Conservation (phyloP, 2,329 filamentous ascomycete genomes). For the Aspergillus vadensis region DNA sequence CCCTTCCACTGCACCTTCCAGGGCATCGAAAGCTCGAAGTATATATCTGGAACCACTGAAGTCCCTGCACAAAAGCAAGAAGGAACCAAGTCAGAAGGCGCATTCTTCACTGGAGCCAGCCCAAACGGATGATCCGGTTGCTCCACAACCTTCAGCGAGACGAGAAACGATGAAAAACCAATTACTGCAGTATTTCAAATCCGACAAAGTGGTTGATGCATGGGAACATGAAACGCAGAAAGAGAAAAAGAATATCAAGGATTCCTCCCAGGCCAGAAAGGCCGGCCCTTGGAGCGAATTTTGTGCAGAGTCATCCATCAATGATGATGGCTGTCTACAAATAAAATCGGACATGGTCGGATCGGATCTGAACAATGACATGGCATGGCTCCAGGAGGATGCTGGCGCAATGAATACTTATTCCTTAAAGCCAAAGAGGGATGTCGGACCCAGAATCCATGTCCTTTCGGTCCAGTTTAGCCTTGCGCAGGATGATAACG, state of each 20-base stretch:
- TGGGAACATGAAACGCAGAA: constrained; percentile 32
- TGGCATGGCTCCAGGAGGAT: constrained; percentile 35
- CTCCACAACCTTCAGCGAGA: constrained; percentile 13
- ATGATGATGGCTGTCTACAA: constrained; percentile 7
- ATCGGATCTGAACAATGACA: constrained; percentile 25
- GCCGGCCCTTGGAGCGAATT: constrained; percentile 36
- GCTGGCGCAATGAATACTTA: constrained; percentile 32
- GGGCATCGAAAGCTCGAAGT: constrained; percentile 26
- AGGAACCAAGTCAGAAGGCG: constrained; percentile 20
- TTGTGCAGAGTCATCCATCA: constrained; percentile 28
- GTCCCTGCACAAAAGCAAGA: constrained; percentile 20
- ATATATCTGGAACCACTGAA: constrained; percentile 33
- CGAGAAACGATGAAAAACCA: constrained; percentile 36
- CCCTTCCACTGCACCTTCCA: constrained; percentile 32
- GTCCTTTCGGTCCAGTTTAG: constrained; percentile 32
- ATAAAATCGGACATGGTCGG: constrained; percentile 14
- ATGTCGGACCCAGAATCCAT: constrained; percentile 34
- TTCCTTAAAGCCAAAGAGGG: constrained; percentile 31
- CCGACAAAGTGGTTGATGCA: constrained; percentile 35
- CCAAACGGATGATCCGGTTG: constrained; percentile 12
- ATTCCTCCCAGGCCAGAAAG: constrained; percentile 21
- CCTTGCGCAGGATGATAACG: constrained; percentile 25
- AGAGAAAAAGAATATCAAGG: constrained; percentile 19
- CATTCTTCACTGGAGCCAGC: neutral
- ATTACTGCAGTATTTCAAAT: constrained; percentile 36